Evolutionary conservation across 352 stramenopile genomes (phyloP).

Genomic region (Pythium sukuiense): DNA sequence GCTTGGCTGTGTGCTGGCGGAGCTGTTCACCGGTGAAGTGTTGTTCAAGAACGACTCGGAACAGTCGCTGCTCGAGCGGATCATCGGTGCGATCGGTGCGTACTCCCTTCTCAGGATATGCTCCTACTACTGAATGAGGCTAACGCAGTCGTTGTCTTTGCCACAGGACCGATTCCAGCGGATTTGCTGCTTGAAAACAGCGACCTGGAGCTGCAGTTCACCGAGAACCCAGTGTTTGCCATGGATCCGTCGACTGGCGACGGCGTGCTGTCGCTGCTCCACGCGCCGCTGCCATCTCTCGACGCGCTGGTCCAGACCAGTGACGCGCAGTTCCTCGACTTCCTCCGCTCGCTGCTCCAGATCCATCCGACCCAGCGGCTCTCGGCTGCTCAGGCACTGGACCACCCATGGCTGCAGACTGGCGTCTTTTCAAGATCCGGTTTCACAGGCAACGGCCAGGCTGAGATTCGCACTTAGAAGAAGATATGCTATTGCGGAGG

Average conservation of each 20-base stretch:
- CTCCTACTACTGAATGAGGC: background rate
- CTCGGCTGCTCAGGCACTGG: constrained; percentile 54
- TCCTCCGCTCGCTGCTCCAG: constrained; percentile 64
- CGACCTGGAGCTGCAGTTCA: constrained; percentile 58
- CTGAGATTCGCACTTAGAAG: constrained; percentile 29
- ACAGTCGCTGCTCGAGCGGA: constrained; percentile 92
- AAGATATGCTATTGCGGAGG: background rate
- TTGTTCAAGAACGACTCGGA: constrained; percentile 88
- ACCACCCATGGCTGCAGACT: constrained; percentile 64
- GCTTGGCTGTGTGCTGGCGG: constrained; percentile 85
- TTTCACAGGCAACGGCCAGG: background rate
- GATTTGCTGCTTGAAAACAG: constrained; percentile 49
- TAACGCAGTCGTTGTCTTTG: background rate
- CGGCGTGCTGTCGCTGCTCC: constrained; percentile 39
- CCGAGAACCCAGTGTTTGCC: constrained; percentile 54
- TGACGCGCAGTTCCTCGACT: constrained; percentile 63
- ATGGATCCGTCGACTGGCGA: constrained; percentile 47
- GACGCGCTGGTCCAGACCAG: constrained; percentile 55
- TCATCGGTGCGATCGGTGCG: constrained; percentile 75
- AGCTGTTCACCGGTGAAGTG: constrained; percentile 87
- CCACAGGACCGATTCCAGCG: constrained; percentile 60
- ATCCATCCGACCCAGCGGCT: constrained; percentile 59
- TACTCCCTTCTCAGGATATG: background rate
- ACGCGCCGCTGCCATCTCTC: constrained; percentile 37
- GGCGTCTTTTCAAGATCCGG: constrained; percentile 53